Base-by-base conservation (phyloP, 140 eudicot genomes). In the Stevia rebaudiana region DNA sequence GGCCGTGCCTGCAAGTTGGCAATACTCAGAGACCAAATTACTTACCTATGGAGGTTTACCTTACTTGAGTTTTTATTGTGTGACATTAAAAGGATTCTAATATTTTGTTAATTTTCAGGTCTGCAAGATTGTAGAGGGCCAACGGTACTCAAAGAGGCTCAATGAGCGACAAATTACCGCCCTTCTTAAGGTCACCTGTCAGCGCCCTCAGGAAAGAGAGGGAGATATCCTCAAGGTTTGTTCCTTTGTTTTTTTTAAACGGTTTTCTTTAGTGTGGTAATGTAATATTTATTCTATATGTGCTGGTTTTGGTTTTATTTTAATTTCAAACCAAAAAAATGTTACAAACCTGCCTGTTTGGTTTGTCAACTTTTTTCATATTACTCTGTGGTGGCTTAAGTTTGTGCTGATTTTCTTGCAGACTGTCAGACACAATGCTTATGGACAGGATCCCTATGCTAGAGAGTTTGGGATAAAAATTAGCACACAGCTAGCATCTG, bases 1-100 rank as follows among this genome's bases (percentile, higher is more conserved):
- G 89, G 95, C 98, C 98, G 7, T 92, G 98, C 61, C 65, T 92
- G 53, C 98, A 88, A 81, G 98, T 92, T 65, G 98, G 98, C 55
- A 92, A 85, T 67, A 81, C 82, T 11, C 89, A 85, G 54, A 79
- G 95, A 71, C 89, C 95, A 8, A 88, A 88, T 60, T 92, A 85
- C 76, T 60, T 92, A 71, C 98, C 98, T 0, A 92, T 92, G 98
- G 98, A 92, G 96, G 96, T 89, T 30, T 11, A 31, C 46, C 40
- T 47, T 52, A 35, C 9, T 61, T 65, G 2, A 8, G 16, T 12
- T 24, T 54, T 11, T n/a, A 3, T 10, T 0, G 0, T 19, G 22
- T 39, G 11, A 44, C 19, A 37, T 46, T 50, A 8, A 40, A 16
- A 48, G 31, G 17, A 8, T 61, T 37, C 60, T 68, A 36, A 63